Evolutionary conservation across 2,329 filamentous ascomycete species (phyloP).

Genomic region (Plenodomus lindquistii): DNA sequence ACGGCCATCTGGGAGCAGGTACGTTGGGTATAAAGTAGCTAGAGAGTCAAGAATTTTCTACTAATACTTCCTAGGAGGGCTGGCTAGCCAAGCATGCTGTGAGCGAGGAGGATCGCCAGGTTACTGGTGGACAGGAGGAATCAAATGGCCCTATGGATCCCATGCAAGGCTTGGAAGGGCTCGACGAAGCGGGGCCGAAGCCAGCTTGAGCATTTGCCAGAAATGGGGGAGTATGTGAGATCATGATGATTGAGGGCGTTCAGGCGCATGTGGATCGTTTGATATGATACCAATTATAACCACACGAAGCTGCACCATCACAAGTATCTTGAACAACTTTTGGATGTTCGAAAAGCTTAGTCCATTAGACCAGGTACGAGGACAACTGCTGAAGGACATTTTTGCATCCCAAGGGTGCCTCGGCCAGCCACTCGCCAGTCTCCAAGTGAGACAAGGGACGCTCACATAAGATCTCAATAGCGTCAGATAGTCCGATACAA

Average conservation of each 20-base stretch:
- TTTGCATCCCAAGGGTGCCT: neutral
- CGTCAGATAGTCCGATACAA: slow-evolving; percentile 3
- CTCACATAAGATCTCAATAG: neutral
- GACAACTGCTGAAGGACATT: neutral
- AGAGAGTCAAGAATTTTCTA: neutral
- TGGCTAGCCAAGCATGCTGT: slow-evolving; percentile 90
- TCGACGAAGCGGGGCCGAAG: slow-evolving; percentile 93
- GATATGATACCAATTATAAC: slow-evolving; percentile 10
- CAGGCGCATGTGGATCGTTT: slow-evolving; percentile 15
- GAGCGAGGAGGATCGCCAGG: slow-evolving; percentile 74
- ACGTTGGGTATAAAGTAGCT: slow-evolving; percentile 35
- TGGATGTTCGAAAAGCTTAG: too few species aligned
- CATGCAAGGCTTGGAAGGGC: slow-evolving; percentile 91
- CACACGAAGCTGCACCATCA: neutral
- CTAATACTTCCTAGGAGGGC: slow-evolving; percentile 68
- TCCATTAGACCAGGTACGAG: too few species aligned
- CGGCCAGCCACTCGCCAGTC: too few species aligned
- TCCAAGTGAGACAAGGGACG: neutral
- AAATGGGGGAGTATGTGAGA: neutral
- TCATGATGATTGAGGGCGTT: slow-evolving; percentile 20
- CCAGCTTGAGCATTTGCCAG: slow-evolving; percentile 56
- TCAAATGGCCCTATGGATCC: slow-evolving; percentile 71
- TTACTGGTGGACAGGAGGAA: slow-evolving; percentile 57
- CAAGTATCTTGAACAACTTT: neutral
- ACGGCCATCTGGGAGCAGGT: slow-evolving; percentile 98